Base-by-base conservation (phyloP, 1,284 basidiomycete genomes). In the Boletus smithii region DNA sequence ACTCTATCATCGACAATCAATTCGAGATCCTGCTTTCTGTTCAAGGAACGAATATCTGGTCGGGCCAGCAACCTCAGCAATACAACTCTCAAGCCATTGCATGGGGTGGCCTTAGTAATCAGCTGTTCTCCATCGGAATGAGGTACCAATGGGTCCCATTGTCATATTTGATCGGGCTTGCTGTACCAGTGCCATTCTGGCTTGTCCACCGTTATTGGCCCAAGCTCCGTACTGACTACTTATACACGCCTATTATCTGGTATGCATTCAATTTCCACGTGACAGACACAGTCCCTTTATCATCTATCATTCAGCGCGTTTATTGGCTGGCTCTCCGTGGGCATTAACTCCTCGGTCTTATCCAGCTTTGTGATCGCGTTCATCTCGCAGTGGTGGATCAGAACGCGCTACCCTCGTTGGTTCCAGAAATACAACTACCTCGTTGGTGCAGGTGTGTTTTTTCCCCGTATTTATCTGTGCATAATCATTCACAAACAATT, bases 21-120 rank as follows among this genome's bases (percentile, higher is more conserved):
- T 66, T 75, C 0, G 71, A 75, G 1, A 69, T 83, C 31, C 66
- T 86, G 1, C 50, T 68, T 26, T 65, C 73, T 62, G 14, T 65
- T 4, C 33, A 65, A 44, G 83, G 83, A 11, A 82, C 77, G 7
- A 79, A 79, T 49, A 69, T 84, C 44, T 85, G 83, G 83, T 79
- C 76, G 23, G 79, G 80, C 0, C 74, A 77, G 51, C 74, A 77
- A 49, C 72, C 75, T 1, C 80, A 81, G 53, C 68, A 71, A 42
- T 77, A 75, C 59, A 85, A 88, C 59, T 80, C 76, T 17, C 74
- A 79, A 37, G 81, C 84, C 0, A 71, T 87, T 22, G 76, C 79
- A 60, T 85, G 54, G 83, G 84, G 84, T 67, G 80, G 80, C 3
- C 71, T 87, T 4, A 75, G 78, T 20, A 74, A 77, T 48, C 55